Percentiles rank a stretch among this genome's conserved stretches.
Conservation (phyloP, 192 early-diverging fungal genomes). For the Rhizophlyctis rosea region DNA sequence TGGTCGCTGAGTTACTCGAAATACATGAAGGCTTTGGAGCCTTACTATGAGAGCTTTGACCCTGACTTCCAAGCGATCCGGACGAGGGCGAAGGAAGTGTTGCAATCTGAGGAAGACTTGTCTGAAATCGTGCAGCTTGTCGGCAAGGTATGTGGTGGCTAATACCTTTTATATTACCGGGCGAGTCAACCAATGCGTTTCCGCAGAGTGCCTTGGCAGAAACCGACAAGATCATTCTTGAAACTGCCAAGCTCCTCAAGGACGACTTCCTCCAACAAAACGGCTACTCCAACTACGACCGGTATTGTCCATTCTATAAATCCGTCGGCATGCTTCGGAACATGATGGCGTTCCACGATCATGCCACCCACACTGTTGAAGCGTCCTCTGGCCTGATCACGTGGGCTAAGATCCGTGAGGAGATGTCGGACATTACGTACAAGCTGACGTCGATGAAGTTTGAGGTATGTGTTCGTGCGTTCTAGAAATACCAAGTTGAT, state of each 20-base stretch:
- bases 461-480: slow-evolving; percentile 50
- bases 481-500: neutral
- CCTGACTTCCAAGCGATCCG: slow-evolving; percentile 90
- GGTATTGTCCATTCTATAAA: slow-evolving; percentile 99
- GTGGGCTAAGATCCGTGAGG: slow-evolving; percentile 92
- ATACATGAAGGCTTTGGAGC: slow-evolving; percentile 95
- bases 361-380: slow-evolving; percentile 93
- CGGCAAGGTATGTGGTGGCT: slow-evolving; percentile 69
- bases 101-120: slow-evolving; percentile 98
- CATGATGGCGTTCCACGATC: slow-evolving; percentile 95
- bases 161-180: slow-evolving; percentile 4
- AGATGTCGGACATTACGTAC: slow-evolving; percentile 89
- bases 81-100: slow-evolving; percentile 94
- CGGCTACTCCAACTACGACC: slow-evolving; percentile 97
- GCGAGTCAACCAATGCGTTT: slow-evolving; percentile 9
- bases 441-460: slow-evolving; percentile 99
- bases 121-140: slow-evolving; percentile 99
- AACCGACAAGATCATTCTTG: slow-evolving; percentile 98
- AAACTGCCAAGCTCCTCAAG: slow-evolving; percentile 97
- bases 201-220: slow-evolving; percentile 74
- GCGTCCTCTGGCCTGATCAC: slow-evolving; percentile 83
- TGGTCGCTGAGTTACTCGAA: slow-evolving; percentile 98
- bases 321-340: slow-evolving; percentile 98
- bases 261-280: slow-evolving; percentile 99
- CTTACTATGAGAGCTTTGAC: slow-evolving; percentile 92